Evolutionary conservation across 768 basidiomycete genomes (phyloP).

Genomic region (Xerocomellus intermedius): DNA sequence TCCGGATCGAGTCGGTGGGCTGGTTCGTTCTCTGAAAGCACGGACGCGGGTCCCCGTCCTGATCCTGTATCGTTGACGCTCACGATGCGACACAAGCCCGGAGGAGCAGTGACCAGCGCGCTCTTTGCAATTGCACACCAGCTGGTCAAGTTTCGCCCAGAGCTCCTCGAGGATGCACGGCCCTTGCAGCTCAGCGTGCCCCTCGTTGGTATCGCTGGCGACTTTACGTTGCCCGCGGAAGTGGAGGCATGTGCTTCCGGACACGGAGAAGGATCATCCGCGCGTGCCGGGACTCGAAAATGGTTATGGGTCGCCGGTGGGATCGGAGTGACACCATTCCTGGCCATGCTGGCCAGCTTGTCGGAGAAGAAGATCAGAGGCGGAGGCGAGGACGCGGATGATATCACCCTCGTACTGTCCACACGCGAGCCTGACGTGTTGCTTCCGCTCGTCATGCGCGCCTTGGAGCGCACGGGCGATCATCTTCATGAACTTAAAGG

Average conservation of each 20-base stretch:
- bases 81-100: constrained; percentile 57
- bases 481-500: not conserved
- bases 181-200: constrained; percentile 40
- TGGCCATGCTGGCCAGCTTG: constrained; percentile 47
- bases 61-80: constrained; percentile 34
- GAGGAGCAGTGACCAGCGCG: constrained; percentile 53
- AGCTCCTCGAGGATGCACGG: constrained; percentile 40
- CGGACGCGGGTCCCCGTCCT: not conserved
- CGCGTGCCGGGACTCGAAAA: constrained; percentile 7
- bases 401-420: constrained; percentile 49
- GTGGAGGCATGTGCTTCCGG: not conserved
- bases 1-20: constrained; percentile 34
- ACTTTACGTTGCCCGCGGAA: constrained; percentile 40
- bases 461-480: not conserved
- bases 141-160: constrained; percentile 39
- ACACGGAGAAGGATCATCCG: not conserved
- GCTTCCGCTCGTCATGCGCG: constrained; percentile 35
- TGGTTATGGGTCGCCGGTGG: constrained; percentile 61
- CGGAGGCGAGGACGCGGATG: constrained; percentile 8
- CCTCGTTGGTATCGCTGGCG: constrained; percentile 53
- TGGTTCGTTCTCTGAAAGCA: not conserved
- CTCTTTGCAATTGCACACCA: constrained; percentile 50
- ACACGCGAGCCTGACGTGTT: constrained; percentile 55
- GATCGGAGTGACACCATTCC: constrained; percentile 65
- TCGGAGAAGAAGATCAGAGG: not conserved